A percentile compares a stretch with the other conserved stretches of the same genome.
These are phyloP conservation scores for Rosellinia necatrix DNA, from an alignment of 2,329 filamentous ascomycete species.

Conservation along the genomic window DNA sequence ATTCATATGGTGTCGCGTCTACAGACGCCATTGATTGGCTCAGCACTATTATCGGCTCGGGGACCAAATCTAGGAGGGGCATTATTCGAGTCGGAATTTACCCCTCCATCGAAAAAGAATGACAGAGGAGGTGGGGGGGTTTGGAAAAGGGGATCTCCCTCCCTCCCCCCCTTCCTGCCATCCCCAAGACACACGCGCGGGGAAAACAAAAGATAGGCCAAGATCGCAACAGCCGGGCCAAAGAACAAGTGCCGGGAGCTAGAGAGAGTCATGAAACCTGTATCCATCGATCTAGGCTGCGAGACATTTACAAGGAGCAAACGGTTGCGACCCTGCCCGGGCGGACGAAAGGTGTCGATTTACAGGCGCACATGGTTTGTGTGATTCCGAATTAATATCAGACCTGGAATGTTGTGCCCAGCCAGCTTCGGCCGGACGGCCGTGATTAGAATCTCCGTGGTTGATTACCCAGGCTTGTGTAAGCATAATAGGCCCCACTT, in stretches of 20 bases:
- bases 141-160: not conserved
- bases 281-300: too few species aligned
- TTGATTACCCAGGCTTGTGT: slow-evolving; percentile 38
- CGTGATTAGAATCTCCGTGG: not conserved
- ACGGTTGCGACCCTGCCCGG: too few species aligned
- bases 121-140: not conserved
- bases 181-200: not conserved
- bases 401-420: too few species aligned
- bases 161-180: slow-evolving; percentile 1
- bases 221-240: slow-evolving; percentile 19
- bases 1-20: not conserved
- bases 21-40: not conserved
- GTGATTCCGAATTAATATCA: too few species aligned
- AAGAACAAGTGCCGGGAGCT: slow-evolving; percentile 17
- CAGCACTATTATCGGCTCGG: slow-evolving; percentile 1
- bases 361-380: too few species aligned
- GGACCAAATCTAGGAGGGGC: not conserved
- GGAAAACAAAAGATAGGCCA: not conserved
- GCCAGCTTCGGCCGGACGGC: not conserved
- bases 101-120: slow-evolving; percentile 9
- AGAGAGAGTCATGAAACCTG: not conserved
- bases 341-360: too few species aligned
- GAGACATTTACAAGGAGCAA: too few species aligned
- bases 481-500: slow-evolving; percentile 30
- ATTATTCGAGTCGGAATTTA: not conserved